Percentiles rank a stretch among this genome's conserved stretches.
These are phyloP conservation scores for Hura crepitans DNA, from an alignment of 441 rosid species.

Conservation along the genomic window DNA sequence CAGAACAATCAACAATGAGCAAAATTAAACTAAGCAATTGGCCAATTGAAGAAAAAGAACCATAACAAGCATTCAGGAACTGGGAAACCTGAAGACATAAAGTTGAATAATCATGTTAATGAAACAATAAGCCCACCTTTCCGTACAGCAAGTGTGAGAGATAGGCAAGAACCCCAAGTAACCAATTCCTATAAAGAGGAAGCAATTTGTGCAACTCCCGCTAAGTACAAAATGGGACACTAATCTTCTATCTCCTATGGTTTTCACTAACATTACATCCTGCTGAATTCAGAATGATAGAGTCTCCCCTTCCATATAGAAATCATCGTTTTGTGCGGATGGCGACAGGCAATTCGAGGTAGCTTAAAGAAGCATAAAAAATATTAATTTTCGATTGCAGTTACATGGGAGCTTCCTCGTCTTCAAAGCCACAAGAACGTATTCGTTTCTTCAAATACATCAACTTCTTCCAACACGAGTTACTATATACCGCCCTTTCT, in stretches of 20 bases:
- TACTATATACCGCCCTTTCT: slow-evolving; percentile 80
- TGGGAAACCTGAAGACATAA: neutral
- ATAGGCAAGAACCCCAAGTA: neutral
- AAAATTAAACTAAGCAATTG: neutral
- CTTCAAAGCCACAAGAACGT: slow-evolving; percentile 7
- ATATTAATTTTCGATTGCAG: neutral
- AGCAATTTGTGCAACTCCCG: slow-evolving; percentile 11
- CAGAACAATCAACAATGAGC: too few relatives aligned
- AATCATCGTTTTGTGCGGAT: neutral
- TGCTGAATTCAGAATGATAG: slow-evolving; percentile 6
- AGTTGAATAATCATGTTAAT: neutral
- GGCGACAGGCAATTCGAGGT: slow-evolving; percentile 3
- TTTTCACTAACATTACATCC: slow-evolving; percentile 17
- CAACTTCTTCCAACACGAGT: slow-evolving; percentile 54
- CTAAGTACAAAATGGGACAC: slow-evolving; percentile 27
- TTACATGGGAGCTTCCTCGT: slow-evolving; percentile 14
- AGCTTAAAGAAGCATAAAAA: slow-evolving; percentile 1
- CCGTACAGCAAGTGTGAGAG: neutral
- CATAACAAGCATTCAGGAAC: neutral
- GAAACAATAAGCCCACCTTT: neutral
- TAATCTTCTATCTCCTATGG: slow-evolving; percentile 22
- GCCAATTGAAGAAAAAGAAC: too few relatives aligned
- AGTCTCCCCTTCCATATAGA: slow-evolving; percentile 8
- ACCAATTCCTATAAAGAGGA: neutral
- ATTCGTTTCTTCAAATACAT: slow-evolving; percentile 7